These are phyloP conservation scores for Colletotrichum costaricense DNA, from an alignment of 2,329 filamentous ascomycete genomes.

Conservation along the genomic window DNA sequence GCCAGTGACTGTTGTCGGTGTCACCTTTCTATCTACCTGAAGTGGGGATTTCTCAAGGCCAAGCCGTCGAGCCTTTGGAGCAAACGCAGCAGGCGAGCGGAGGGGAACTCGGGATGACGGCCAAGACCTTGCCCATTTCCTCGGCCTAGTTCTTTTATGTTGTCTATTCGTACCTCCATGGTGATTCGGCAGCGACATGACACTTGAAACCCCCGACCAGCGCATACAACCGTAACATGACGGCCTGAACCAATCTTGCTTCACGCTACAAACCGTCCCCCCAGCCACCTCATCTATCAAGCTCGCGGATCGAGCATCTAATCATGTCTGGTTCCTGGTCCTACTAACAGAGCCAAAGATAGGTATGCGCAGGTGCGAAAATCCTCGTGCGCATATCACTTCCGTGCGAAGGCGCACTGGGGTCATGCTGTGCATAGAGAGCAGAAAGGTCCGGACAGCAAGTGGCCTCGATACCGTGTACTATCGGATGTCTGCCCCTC, in stretches of 20 bases:
- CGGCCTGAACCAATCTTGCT: slow-evolving; percentile 24
- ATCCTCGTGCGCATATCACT: slow-evolving; percentile 21
- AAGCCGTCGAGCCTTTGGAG: slow-evolving; percentile 19
- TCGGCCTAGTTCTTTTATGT: neutral
- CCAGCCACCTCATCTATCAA: slow-evolving; percentile 4
- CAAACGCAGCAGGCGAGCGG: slow-evolving; percentile 8
- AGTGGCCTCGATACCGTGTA: neutral
- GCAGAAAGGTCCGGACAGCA: neutral
- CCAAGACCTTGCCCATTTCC: neutral
- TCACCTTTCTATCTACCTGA: slow-evolving; percentile 15
- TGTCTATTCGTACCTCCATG: neutral
- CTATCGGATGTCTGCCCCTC: neutral
- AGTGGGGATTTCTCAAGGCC: slow-evolving; percentile 4
- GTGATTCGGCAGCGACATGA: slow-evolving; percentile 27
- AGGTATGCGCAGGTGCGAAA: neutral
- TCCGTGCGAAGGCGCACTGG: slow-evolving; percentile 10
- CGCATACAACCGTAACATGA: slow-evolving; percentile 34
- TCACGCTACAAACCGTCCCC: slow-evolving; percentile 8
- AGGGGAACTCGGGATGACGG: slow-evolving; percentile 5
- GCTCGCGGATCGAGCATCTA: slow-evolving; percentile 22
- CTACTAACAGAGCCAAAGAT: neutral
- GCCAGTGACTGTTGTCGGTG: slow-evolving; percentile 6
- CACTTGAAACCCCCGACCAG: slow-evolving; percentile 30
- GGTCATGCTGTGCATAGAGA: slow-evolving; percentile 9
- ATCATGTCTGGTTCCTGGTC: neutral